Evolutionary conservation across 116 monocot genomes (phyloP).

Genomic region (Thalassia testudinum): DNA sequence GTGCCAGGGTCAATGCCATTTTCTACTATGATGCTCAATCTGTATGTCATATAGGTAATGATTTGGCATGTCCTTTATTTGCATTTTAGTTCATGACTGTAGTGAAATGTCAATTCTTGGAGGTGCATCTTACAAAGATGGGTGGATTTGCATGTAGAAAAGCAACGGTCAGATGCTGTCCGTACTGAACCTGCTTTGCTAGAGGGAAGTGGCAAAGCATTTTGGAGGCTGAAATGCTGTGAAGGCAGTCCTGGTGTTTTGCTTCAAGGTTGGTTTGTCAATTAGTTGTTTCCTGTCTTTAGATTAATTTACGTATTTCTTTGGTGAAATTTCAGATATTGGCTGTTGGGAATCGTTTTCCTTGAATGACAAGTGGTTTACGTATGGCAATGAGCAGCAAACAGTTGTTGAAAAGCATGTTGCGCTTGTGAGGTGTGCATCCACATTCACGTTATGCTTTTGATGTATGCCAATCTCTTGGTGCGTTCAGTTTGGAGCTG

Average conservation of each 20-base stretch:
- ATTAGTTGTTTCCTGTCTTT: neutral
- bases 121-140: no score
- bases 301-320: neutral
- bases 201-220: constrained; percentile 19
- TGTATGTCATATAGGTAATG: no score
- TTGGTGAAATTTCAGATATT: constrained; percentile 19
- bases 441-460: no score
- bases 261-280: constrained; percentile 33
- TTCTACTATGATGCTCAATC: no score
- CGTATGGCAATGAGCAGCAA: constrained; percentile 25
- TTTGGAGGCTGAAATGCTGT: constrained; percentile 37
- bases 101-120: no score
- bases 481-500: no score
- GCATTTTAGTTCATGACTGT: no score
- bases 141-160: constrained; percentile 10
- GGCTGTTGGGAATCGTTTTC: constrained; percentile 10
- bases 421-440: constrained; percentile 19
- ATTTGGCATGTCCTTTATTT: no score
- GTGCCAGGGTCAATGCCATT: no score
- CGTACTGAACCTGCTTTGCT: constrained; percentile 28
- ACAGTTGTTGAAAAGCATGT: constrained; percentile 25
- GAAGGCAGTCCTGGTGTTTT: constrained; percentile 17
- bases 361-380: constrained; percentile 35
- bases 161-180: constrained; percentile 29
- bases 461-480: no score